Conservation (phyloP, 768 basidiomycete genomes). For the Inosperma sp. region DNA sequence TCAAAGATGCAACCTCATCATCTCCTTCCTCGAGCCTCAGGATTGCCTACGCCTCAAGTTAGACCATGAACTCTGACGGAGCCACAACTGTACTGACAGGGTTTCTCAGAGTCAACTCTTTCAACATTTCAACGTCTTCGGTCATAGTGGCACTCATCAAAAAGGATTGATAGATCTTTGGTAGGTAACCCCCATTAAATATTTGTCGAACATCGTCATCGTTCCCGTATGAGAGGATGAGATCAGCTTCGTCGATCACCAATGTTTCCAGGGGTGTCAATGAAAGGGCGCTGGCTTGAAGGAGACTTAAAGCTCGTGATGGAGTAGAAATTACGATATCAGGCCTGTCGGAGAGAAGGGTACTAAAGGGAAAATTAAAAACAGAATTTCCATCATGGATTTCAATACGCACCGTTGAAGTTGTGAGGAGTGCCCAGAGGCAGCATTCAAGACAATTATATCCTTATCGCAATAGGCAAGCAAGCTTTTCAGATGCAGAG, state of each 20-base stretch:
- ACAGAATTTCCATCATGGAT: not conserved
- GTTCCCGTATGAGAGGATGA: constrained; percentile 95
- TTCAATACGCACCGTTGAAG: constrained; percentile 56
- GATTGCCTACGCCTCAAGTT: constrained; percentile 52
- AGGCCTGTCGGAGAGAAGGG: constrained; percentile 38
- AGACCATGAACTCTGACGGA: not conserved
- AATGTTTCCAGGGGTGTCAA: constrained; percentile 72
- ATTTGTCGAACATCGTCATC: constrained; percentile 80
- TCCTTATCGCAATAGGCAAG: constrained; percentile 77
- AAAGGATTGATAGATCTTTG: constrained; percentile 84
- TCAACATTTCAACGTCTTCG: constrained; percentile 88
- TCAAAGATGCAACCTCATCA: constrained; percentile 74
- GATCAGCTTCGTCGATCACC: constrained; percentile 96
- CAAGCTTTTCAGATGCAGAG: constrained; percentile 58
- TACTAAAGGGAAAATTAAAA: constrained; percentile 21
- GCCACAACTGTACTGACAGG: constrained; percentile 55
- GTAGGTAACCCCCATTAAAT: constrained; percentile 65
- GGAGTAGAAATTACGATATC: constrained; percentile 39
- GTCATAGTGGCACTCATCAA: constrained; percentile 98
- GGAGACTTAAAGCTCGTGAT: constrained; percentile 31
- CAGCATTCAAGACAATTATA: constrained; percentile 68
- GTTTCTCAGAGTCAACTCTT: constrained; percentile 80
- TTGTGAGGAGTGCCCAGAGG: constrained; percentile 64
- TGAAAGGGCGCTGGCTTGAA: constrained; percentile 47
- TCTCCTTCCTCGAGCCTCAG: constrained; percentile 85